phyloP scores from a whole-genome alignment of 257 asterid genomes.

The Scutellaria galericulata region DNA sequence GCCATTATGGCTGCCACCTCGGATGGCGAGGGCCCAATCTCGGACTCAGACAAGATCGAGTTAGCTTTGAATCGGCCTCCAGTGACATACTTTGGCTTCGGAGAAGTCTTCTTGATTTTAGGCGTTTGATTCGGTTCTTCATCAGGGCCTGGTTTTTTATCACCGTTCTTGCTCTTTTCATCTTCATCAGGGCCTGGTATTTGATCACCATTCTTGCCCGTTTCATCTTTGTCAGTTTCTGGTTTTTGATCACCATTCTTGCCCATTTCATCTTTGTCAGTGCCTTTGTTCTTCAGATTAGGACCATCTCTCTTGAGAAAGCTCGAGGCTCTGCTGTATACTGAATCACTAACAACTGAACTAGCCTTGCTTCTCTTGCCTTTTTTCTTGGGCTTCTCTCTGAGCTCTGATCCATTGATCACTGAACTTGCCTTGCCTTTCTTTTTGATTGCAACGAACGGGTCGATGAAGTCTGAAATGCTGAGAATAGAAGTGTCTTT shows the following conservation, averaged over 20 bases:
- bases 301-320: constrained; percentile 25
- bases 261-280: background rate
- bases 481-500: constrained; percentile 60
- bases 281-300: constrained; percentile 7
- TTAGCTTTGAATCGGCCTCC: constrained; percentile 34
- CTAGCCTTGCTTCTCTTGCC: background rate
- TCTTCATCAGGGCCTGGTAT: too few species aligned
- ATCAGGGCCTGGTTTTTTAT: constrained; percentile 12
- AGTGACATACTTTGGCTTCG: constrained; percentile 22
- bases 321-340: background rate
- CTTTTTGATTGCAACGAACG: constrained; percentile 34
- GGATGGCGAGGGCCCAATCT: constrained; percentile 76
- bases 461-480: constrained; percentile 47
- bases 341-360: constrained; percentile 17
- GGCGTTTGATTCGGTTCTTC: constrained; percentile 17
- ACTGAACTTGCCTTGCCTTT: constrained; percentile 62
- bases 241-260: background rate
- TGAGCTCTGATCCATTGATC: constrained; percentile 55
- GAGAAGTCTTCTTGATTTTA: constrained; percentile 31
- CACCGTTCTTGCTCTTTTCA: background rate
- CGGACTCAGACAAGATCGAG: constrained; percentile 49
- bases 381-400: constrained; percentile 37
- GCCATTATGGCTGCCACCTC: constrained; percentile 68
- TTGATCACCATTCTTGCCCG: background rate
- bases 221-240: background rate